phyloP scores from a whole-genome alignment of 148 eudicot species.

The Amaranthus hypochondriacus region DNA sequence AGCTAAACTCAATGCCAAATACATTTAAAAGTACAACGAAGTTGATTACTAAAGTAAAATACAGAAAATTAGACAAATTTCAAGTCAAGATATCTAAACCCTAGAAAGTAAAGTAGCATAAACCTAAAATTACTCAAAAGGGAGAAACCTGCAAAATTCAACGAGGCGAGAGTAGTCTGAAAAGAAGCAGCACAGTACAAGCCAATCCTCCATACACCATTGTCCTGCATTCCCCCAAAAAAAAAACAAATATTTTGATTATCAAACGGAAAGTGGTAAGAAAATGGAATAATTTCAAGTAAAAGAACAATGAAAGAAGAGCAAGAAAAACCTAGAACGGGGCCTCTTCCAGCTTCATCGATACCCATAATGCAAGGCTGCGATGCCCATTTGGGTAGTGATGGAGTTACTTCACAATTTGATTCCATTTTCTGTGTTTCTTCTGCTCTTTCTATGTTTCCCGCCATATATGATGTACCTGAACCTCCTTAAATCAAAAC shows the following conservation, averaged over 20 bases:
- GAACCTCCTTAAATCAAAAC: too few species aligned
- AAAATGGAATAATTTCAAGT: neutral
- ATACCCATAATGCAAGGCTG: conserved; percentile 94
- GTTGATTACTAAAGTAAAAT: too few species aligned
- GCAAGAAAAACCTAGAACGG: conserved; percentile 68
- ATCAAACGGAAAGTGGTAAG: neutral
- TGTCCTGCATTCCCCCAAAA: conserved; percentile 45
- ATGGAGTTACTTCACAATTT: too few species aligned
- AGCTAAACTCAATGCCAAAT: too few species aligned
- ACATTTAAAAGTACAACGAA: too few species aligned
- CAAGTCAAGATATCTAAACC: neutral
- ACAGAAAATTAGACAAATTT: neutral
- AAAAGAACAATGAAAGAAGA: neutral
- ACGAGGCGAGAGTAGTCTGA: conserved; percentile 62
- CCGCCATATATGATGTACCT: too few species aligned
- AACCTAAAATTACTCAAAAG: neutral
- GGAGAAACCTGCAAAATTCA: conserved; percentile 72
- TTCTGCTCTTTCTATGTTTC: too few species aligned
- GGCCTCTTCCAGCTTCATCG: conserved; percentile 99
- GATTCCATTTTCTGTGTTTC: too few species aligned
- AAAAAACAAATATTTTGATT: neutral
- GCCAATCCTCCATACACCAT: conserved; percentile 99
- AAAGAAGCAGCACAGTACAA: conserved; percentile 83
- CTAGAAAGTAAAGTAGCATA: neutral
- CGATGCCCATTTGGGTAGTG: conserved; percentile 61